Conservation (phyloP, 768 basidiomycete genomes). For the Pholiota microspora region DNA sequence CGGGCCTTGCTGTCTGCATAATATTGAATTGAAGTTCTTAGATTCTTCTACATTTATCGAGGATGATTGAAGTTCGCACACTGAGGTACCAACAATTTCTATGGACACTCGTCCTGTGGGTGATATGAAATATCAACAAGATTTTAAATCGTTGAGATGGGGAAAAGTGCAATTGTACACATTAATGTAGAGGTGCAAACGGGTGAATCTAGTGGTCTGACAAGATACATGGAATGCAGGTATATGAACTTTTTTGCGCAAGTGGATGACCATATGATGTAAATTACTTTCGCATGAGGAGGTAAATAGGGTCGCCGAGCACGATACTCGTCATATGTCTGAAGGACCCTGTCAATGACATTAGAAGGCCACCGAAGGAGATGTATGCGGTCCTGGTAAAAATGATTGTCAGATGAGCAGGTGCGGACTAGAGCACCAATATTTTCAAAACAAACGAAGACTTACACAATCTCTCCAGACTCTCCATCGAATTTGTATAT, state of each 20-base stretch:
- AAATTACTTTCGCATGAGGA: conserved; percentile 77
- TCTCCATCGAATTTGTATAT: conserved; percentile 97
- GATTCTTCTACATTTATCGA: background rate
- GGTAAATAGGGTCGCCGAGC: conserved; percentile 89
- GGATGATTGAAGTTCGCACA: background rate
- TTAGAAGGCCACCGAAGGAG: conserved; percentile 92
- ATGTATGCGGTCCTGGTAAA: conserved; percentile 83
- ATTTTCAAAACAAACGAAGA: conserved; percentile 9
- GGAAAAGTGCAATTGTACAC: no score
- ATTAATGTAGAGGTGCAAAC: no score
- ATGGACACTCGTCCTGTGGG: no score
- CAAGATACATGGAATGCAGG: background rate
- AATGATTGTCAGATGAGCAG: conserved; percentile 8
- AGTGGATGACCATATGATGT: background rate
- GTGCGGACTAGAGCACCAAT: conserved; percentile 1
- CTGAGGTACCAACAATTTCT: no score
- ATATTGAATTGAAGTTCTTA: background rate
- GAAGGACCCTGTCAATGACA: conserved; percentile 91
- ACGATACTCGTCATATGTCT: conserved; percentile 91
- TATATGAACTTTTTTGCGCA: conserved; percentile 1
- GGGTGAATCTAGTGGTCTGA: no score
- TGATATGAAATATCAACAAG: no score
- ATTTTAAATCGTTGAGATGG: no score
- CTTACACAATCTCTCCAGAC: conserved; percentile 82
- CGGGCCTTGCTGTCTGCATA: background rate